phyloP scores from a whole-genome alignment of 768 basidiomycete species.

The Pleurotus sapidus region DNA sequence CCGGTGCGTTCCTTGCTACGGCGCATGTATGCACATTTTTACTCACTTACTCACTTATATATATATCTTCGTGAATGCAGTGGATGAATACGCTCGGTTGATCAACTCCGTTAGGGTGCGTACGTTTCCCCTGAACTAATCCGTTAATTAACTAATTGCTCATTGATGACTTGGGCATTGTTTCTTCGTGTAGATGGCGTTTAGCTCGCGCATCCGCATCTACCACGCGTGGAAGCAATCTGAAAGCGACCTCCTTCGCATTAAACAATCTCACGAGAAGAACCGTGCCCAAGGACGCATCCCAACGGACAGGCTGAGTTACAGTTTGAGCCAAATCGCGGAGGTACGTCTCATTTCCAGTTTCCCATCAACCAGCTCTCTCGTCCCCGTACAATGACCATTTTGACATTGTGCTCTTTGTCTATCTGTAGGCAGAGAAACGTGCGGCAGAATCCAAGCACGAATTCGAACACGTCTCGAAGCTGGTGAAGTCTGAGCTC shows the following conservation, averaged over 20 bases:
- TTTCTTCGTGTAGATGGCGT: constrained; percentile 60
- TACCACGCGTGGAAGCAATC: constrained; percentile 80
- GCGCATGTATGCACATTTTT: background rate
- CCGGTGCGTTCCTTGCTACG: constrained; percentile 38
- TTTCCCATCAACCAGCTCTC: background rate
- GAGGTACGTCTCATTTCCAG: constrained; percentile 50
- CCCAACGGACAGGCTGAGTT: constrained; percentile 64
- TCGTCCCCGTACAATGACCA: background rate
- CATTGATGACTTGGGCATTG: background rate
- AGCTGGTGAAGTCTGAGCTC: constrained; percentile 86
- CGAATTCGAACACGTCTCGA: constrained; percentile 88
- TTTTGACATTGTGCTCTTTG: background rate
- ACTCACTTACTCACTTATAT: too few species aligned
- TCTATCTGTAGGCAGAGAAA: constrained; percentile 67
- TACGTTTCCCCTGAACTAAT: background rate
- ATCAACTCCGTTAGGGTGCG: constrained; percentile 80
- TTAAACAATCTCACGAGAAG: constrained; percentile 77
- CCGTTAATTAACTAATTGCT: background rate
- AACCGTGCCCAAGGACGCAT: constrained; percentile 74
- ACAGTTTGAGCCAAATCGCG: constrained; percentile 75
- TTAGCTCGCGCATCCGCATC: constrained; percentile 80
- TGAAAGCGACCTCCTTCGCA: constrained; percentile 71
- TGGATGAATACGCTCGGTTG: constrained; percentile 92
- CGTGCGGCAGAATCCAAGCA: constrained; percentile 77
- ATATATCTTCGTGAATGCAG: constrained; percentile 21